These are phyloP conservation scores for Penicillium robsamsonii DNA, from an alignment of 495 filamentous ascomycete genomes.

Conservation along the genomic window DNA sequence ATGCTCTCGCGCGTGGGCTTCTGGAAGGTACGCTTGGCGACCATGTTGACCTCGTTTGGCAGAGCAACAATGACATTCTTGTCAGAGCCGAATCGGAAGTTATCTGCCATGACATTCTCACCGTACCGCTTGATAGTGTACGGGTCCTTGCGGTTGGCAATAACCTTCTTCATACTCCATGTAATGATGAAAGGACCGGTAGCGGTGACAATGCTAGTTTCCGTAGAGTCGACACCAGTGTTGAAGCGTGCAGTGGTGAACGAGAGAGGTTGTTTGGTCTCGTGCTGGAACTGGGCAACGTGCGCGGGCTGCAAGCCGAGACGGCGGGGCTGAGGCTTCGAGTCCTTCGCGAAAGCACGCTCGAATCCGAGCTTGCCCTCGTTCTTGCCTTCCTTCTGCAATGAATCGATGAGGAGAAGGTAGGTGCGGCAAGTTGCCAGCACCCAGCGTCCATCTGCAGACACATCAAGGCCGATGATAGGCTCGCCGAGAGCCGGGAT, in stretches of 20 bases:
- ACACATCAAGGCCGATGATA: constrained; percentile 92
- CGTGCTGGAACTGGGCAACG: constrained; percentile 94
- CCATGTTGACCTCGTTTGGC: constrained; percentile 98
- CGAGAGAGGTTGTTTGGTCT: constrained; percentile 78
- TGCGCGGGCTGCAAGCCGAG: constrained; percentile 83
- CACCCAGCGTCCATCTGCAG: constrained; percentile 92
- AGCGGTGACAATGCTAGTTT: constrained; percentile 94
- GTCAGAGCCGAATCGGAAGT: constrained; percentile 95
- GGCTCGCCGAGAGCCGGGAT: constrained; percentile 94
- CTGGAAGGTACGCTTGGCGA: constrained; percentile 78
- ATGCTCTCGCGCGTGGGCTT: constrained; percentile 93
- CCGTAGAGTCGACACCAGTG: constrained; percentile 72
- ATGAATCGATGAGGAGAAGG: constrained; percentile 84
- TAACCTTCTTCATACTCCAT: constrained; percentile 88
- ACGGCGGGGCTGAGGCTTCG: constrained; percentile 89
- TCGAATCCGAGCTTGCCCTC: constrained; percentile 97
- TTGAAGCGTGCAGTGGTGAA: constrained; percentile 96
- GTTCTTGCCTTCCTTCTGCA: constrained; percentile 92
- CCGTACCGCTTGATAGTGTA: constrained; percentile 95
- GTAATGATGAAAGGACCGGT: constrained; percentile 97
- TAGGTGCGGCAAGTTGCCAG: constrained; percentile 94
- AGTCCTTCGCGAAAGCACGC: constrained; percentile 85
- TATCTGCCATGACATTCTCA: constrained; percentile 96
- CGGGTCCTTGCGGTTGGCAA: constrained; percentile 74
- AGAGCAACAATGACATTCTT: constrained; percentile 97